Conservation (phyloP, 345 rosid species). For the Salix arbutifolia region DNA sequence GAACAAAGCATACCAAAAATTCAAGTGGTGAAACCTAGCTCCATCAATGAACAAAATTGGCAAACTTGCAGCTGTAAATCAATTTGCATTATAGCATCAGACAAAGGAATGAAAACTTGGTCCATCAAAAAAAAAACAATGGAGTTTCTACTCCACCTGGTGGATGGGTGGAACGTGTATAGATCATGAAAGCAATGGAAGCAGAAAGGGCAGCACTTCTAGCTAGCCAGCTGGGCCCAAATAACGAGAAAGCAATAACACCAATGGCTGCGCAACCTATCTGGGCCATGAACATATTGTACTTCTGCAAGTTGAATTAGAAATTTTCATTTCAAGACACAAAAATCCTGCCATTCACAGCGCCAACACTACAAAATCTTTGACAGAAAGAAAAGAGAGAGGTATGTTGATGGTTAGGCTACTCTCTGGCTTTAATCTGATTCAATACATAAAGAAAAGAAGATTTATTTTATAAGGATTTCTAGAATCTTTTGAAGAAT, state of each 20-base stretch:
- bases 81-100: background rate
- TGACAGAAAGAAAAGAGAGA: background rate
- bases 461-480: background rate
- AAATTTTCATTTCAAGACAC: background rate
- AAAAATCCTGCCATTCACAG: background rate
- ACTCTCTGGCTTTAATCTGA: background rate
- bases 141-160: slow-evolving; percentile 50
- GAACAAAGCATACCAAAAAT: slow-evolving; percentile 72
- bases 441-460: background rate
- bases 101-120: background rate
- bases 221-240: slow-evolving; percentile 89
- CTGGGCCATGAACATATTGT: slow-evolving; percentile 89
- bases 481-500: background rate
- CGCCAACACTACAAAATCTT: background rate
- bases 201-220: slow-evolving; percentile 73
- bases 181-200: slow-evolving; percentile 80
- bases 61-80: slow-evolving; percentile 74
- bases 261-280: slow-evolving; percentile 91
- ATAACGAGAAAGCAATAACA: slow-evolving; percentile 58
- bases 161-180: slow-evolving; percentile 67
- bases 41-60: slow-evolving; percentile 87
- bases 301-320: slow-evolving; percentile 52
- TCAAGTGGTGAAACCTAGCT: slow-evolving; percentile 65
- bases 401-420: background rate
- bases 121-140: background rate